These are phyloP conservation scores for Cyclocybe aegerita DNA, from an alignment of 768 basidiomycete species.

Conservation along the genomic window DNA sequence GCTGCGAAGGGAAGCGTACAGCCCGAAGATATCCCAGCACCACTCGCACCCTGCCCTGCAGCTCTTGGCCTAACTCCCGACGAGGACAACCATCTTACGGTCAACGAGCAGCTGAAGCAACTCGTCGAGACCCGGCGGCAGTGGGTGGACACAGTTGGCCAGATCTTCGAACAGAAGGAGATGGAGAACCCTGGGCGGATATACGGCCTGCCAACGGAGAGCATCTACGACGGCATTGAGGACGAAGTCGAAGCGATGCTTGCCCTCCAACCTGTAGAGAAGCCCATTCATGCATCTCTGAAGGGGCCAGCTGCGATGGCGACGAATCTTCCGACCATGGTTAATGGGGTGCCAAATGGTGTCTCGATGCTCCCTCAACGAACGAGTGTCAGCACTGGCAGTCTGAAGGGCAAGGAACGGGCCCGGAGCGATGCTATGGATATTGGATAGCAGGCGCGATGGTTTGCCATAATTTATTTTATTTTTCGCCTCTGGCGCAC, in stretches of 20 bases:
- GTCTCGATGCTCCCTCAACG: neutral
- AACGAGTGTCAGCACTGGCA: constrained; percentile 26
- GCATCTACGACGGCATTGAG: constrained; percentile 75
- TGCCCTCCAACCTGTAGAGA: constrained; percentile 18
- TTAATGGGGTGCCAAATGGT: constrained; percentile 16
- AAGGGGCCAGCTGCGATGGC: constrained; percentile 16
- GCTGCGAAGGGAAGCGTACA: constrained; percentile 29
- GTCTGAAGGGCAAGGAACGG: constrained; percentile 49
- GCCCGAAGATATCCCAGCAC: constrained; percentile 27
- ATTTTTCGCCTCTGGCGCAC: constrained; percentile 8
- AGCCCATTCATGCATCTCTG: constrained; percentile 19
- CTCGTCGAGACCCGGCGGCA: constrained; percentile 74
- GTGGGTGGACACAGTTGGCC: constrained; percentile 78
- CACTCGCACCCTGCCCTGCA: constrained; percentile 64
- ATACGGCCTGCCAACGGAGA: constrained; percentile 75
- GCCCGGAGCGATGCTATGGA: constrained; percentile 65
- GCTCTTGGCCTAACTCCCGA: constrained; percentile 70
- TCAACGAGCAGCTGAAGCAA: constrained; percentile 67
- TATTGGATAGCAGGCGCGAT: constrained; percentile 44
- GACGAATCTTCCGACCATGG: constrained; percentile 11
- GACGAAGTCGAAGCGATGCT: constrained; percentile 51
- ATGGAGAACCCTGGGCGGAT: constrained; percentile 59
- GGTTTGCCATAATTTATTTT: constrained; percentile 26
- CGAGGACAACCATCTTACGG: constrained; percentile 59
- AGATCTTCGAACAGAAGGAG: constrained; percentile 76